These are phyloP conservation scores for Sporisorium reilianum DNA, from an alignment of 1,284 basidiomycete species.

Conservation along the genomic window DNA sequence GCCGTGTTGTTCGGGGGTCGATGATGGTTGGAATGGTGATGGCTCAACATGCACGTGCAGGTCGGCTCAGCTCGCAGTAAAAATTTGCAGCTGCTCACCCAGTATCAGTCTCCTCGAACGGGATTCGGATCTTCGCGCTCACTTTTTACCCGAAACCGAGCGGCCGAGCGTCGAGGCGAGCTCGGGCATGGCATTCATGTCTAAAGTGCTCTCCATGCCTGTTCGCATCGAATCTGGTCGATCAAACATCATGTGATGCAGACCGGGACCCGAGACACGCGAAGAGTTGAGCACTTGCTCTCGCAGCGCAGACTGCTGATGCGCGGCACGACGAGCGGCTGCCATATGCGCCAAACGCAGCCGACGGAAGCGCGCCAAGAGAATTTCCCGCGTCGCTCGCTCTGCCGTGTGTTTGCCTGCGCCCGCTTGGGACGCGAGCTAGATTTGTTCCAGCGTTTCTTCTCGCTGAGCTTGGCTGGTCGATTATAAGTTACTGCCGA, in stretches of 20 bases:
- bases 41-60: conserved; percentile 1
- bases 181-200: conserved; percentile 28
- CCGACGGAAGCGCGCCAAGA: conserved; percentile 55
- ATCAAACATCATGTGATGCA: conserved; percentile 61
- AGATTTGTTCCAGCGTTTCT: too few relatives aligned
- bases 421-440: too few relatives aligned
- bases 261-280: conserved; percentile 43
- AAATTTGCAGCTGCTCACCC: not conserved
- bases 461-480: too few relatives aligned
- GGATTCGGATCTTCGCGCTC: conserved; percentile 4
- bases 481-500: too few relatives aligned
- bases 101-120: not conserved
- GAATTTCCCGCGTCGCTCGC: too few relatives aligned
- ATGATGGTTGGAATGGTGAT: not conserved
- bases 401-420: too few relatives aligned
- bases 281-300: conserved; percentile 59
- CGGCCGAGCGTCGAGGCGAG: conserved; percentile 32
- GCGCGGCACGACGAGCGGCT: conserved; percentile 58
- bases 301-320: conserved; percentile 57
- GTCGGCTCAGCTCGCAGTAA: not conserved
- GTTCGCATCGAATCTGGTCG: conserved; percentile 31
- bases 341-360: conserved; percentile 60
- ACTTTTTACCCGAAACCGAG: conserved; percentile 27
- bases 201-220: conserved; percentile 27
- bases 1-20: not conserved